These are phyloP conservation scores for Arabis hirsuta DNA, from an alignment of 345 rosid genomes.

Conservation along the genomic window DNA sequence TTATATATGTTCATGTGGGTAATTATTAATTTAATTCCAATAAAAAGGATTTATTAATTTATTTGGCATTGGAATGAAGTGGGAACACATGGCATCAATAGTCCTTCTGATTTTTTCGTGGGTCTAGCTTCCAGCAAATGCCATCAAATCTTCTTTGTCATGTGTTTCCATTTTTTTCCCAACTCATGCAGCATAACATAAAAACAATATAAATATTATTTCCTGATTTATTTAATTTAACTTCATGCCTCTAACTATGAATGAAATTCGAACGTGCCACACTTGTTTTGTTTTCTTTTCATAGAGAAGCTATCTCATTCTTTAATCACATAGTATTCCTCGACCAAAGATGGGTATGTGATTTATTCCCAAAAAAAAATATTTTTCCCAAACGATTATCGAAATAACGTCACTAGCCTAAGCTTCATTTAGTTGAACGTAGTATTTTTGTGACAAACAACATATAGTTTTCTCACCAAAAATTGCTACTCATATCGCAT, in stretches of 20 bases:
- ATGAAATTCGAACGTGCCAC: slow-evolving; percentile 12
- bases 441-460: too few species aligned
- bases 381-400: too few species aligned
- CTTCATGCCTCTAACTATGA: not conserved
- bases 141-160: slow-evolving; percentile 39
- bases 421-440: too few species aligned
- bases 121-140: slow-evolving; percentile 41
- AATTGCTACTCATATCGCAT: not conserved
- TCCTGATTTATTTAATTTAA: not conserved
- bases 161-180: not conserved
- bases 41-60: not conserved
- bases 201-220: not conserved
- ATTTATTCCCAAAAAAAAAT: too few species aligned
- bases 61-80: not conserved
- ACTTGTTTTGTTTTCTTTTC: not conserved
- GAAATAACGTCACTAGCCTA: too few species aligned
- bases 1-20: slow-evolving; percentile 1
- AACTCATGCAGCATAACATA: not conserved
- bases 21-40: not conserved
- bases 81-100: slow-evolving; percentile 34
- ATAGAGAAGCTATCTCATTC: too few species aligned
- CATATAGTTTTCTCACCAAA: too few species aligned
- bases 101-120: slow-evolving; percentile 23
- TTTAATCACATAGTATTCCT: too few species aligned
- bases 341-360: too few species aligned